Conservation (phyloP, 2,329 filamentous ascomycete species). For the Pseudogymnoascus sp. region DNA sequence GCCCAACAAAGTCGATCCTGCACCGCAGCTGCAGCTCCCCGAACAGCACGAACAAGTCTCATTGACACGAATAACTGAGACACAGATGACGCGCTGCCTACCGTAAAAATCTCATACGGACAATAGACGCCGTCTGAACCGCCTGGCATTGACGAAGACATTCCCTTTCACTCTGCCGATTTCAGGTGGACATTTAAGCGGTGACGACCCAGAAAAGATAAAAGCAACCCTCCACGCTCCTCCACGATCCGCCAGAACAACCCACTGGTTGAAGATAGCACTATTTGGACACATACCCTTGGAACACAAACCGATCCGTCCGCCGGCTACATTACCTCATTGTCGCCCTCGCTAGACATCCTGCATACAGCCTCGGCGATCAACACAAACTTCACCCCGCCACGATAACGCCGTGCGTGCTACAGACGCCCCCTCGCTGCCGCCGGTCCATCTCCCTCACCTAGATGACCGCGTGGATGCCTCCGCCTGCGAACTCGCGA, state of each 20-base stretch:
- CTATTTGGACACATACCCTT: not conserved
- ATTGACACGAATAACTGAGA: slow-evolving; percentile 15
- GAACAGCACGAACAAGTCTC: slow-evolving; percentile 18
- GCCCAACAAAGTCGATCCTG: slow-evolving; percentile 3
- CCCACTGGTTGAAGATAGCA: slow-evolving; percentile 12
- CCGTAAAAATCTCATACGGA: slow-evolving; percentile 1
- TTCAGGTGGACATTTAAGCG: slow-evolving; percentile 15
- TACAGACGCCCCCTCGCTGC: slow-evolving; percentile 4
- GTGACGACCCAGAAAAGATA: not conserved
- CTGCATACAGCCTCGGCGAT: slow-evolving; percentile 25
- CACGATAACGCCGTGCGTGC: not conserved
- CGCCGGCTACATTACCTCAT: slow-evolving; percentile 10
- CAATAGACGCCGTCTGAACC: slow-evolving; percentile 1
- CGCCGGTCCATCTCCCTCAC: slow-evolving; percentile 18
- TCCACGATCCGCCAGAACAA: slow-evolving; percentile 11
- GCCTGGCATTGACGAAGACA: slow-evolving; percentile 15
- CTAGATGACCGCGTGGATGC: slow-evolving; percentile 13
- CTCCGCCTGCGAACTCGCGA: slow-evolving; percentile 42
- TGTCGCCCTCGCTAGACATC: slow-evolving; percentile 20
- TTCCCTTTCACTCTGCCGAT: slow-evolving; percentile 17
- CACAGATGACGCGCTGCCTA: not conserved
- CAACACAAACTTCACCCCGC: slow-evolving; percentile 7
- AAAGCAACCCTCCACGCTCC: slow-evolving; percentile 7
- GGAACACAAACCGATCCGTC: slow-evolving; percentile 11
- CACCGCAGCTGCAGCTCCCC: slow-evolving; percentile 22